Base-by-base conservation (phyloP, 2,329 filamentous ascomycete genomes). In the Pseudopyrenochaeta lycopersici region DNA sequence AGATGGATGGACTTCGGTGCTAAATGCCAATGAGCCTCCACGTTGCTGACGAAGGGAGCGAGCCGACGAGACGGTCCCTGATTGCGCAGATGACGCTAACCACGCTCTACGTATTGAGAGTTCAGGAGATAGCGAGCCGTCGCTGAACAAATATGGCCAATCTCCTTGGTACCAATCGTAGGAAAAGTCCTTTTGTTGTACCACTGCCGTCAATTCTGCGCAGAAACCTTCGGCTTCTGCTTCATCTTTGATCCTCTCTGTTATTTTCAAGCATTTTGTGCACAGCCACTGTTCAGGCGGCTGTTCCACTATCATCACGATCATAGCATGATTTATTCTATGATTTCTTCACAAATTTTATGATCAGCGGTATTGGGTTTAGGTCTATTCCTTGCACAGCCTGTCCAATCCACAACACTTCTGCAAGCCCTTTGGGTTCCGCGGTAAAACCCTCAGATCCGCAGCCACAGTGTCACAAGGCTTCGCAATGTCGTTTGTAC, bases 401-500 rank as follows among this genome's bases (percentile, higher is more conserved):
- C 11, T 38, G 23, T 30, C 17, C 32, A 9, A 21, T 47, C 45
- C 36, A 36, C 31, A 38, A 20, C 20, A 15, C 36, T 41, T 31
- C 21, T 11, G 36, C 18, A 14, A 12, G 18, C 11, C 36, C 14
- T 15, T 42, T 42, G 21, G 20, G 14, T 29, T 11, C 15, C 32
- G 4, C 5, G 15, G 32, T 35, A 27, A n/a, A 9, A 14, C 31
- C 32, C 27, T 42, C 11, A 30, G 40, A 36, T 50, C 47, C 12
- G 33, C 48, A 47, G 21, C 32, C 10, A 60, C 56, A 50, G 54
- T 46, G 20, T 50, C 38, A n/a, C 45, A 63, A 46, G 50, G 52
- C 20, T 63, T 64, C 47, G 61, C 58, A 7, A 31, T 45, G 9
- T 56, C 56, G 9, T 70, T 72, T 18, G 57, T 62, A 46, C 46